These are phyloP conservation scores for Lachnellula suecica DNA, from an alignment of 2,329 filamentous ascomycete species.

Conservation along the genomic window DNA sequence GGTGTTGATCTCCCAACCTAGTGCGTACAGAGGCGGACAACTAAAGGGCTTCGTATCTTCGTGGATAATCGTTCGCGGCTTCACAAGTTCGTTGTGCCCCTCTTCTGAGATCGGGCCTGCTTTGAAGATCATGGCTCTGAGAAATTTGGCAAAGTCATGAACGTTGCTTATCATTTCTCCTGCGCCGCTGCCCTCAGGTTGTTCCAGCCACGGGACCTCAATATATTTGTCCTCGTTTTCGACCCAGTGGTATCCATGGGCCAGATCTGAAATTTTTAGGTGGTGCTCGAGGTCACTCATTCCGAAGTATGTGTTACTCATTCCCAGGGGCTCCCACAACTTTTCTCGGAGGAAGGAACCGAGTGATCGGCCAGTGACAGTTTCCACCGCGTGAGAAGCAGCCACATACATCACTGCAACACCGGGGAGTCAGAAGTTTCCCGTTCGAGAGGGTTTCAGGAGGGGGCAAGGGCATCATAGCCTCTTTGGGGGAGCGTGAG, in stretches of 20 bases:
- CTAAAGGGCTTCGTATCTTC: conserved; percentile 6
- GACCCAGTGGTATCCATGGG: conserved; percentile 43
- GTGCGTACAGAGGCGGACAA: conserved; percentile 11
- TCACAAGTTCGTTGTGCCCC: conserved; percentile 17
- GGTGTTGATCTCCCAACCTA: conserved; percentile 14
- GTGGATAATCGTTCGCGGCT: conserved; percentile 13
- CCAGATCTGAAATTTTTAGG: conserved; percentile 32
- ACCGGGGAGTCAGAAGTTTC: too few relatives aligned
- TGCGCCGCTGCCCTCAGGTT: conserved; percentile 32
- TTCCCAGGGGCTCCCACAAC: conserved; percentile 47
- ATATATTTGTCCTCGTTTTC: conserved; percentile 33
- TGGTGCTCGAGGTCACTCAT: conserved; percentile 18
- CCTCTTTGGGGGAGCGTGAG: too few relatives aligned
- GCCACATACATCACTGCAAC: conserved; percentile 49
- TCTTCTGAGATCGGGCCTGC: conserved; percentile 11
- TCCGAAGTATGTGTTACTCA: conserved; percentile 36
- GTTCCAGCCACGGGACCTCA: conserved; percentile 21
- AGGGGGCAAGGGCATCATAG: too few relatives aligned
- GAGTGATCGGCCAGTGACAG: conserved; percentile 37
- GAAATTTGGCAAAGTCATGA: conserved; percentile 51
- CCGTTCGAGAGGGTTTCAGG: too few relatives aligned
- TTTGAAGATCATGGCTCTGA: conserved; percentile 42
- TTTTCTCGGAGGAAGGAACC: conserved; percentile 39
- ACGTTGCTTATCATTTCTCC: conserved; percentile 48
- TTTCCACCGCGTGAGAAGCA: conserved; percentile 46